A percentile compares a stretch with the other conserved stretches of the same genome.
These are phyloP conservation scores for Podaxis carcinomalis DNA, from an alignment of 768 basidiomycete genomes.

Conservation along the genomic window DNA sequence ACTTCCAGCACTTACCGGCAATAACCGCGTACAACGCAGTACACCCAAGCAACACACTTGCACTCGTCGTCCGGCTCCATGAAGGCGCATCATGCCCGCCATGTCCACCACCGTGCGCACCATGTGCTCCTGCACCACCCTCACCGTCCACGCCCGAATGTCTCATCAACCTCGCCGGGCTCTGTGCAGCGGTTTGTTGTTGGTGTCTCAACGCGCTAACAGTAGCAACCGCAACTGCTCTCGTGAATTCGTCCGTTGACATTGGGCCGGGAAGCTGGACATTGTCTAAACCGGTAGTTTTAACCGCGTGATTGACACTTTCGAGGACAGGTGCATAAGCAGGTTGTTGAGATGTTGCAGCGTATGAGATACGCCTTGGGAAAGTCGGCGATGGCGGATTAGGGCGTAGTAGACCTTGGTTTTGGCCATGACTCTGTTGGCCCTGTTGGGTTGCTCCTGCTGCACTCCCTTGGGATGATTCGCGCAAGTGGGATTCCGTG, in stretches of 20 bases:
- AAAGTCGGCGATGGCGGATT: constrained; percentile 39
- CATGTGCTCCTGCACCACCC: neutral
- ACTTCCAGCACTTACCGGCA: constrained; percentile 61
- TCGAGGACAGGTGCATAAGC: constrained; percentile 65
- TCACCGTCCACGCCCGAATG: constrained; percentile 42
- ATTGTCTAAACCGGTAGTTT: constrained; percentile 46
- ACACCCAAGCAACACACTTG: constrained; percentile 84
- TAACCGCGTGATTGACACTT: constrained; percentile 74
- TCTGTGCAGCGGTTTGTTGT: constrained; percentile 49
- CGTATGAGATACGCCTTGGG: constrained; percentile 54
- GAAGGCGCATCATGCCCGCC: constrained; percentile 93
- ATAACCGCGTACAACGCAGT: constrained; percentile 93
- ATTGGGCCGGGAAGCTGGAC: constrained; percentile 60
- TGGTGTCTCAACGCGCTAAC: constrained; percentile 87
- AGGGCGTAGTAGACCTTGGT: constrained; percentile 9
- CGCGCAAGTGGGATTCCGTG: constrained; percentile 35
- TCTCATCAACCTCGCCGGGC: constrained; percentile 35
- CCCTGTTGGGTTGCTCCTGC: neutral
- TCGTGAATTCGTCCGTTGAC: constrained; percentile 85
- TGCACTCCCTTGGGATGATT: constrained; percentile 17
- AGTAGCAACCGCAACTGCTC: constrained; percentile 91
- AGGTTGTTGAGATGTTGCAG: constrained; percentile 29
- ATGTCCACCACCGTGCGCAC: constrained; percentile 42
- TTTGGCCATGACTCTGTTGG: neutral
- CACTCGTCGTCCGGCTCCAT: constrained; percentile 89